These are phyloP conservation scores for Erucastrum elatum DNA, from an alignment of 345 rosid species.

Conservation along the genomic window DNA sequence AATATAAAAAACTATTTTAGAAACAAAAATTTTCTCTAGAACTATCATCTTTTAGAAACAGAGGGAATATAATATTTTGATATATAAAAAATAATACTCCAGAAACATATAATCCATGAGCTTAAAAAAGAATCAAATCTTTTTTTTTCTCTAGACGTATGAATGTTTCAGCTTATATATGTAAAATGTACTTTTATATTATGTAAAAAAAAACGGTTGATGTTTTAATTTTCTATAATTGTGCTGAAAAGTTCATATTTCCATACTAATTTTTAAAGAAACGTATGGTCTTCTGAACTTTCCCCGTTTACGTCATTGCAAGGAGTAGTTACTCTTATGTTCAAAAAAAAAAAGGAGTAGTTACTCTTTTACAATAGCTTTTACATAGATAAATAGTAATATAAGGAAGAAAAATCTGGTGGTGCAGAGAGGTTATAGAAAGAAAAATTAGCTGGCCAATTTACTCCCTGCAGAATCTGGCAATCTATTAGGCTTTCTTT, in stretches of 20 bases:
- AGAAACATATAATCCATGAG: background rate
- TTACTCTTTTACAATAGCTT: background rate
- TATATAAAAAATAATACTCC: background rate
- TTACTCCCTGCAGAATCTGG: constrained; percentile 44
- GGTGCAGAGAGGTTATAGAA: constrained; percentile 33
- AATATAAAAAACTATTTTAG: too few species aligned
- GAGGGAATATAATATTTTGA: background rate
- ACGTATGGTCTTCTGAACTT: background rate
- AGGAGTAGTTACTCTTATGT: background rate
- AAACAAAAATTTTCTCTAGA: too few species aligned
- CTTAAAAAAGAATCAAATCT: background rate
- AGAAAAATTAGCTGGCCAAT: constrained; percentile 42
- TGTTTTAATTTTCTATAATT: background rate
- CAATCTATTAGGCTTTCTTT: constrained; percentile 36
- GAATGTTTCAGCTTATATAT: background rate
- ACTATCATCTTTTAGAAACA: too few species aligned
- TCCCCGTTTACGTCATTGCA: background rate
- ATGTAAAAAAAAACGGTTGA: background rate
- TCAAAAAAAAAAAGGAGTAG: background rate
- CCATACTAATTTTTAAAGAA: background rate
- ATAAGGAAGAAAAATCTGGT: constrained; percentile 11
- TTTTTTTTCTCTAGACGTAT: background rate
- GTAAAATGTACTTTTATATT: background rate
- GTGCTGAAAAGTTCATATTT: background rate
- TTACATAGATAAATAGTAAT: background rate